Base-by-base conservation (phyloP, 1,139 yeast species). In the Torulaspora pretoriensis region DNA sequence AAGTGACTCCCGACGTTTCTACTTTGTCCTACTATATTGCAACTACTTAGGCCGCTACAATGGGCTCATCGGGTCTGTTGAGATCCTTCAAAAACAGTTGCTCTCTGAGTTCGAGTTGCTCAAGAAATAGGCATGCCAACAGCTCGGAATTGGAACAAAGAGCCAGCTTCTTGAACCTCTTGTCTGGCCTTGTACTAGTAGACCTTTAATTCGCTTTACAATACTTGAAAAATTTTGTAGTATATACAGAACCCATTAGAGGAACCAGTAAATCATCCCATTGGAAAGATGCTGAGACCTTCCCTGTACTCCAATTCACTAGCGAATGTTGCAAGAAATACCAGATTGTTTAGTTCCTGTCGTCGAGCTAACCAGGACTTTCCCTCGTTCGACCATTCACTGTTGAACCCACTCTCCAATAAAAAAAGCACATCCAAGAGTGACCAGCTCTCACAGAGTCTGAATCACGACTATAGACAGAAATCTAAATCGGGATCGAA, bases 361-460 rank as follows among this genome's bases (percentile, higher is more conserved):
- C 31, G 38, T 25, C 38, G 31, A 24, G 26, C 43, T 14, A 36
- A 30, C 33, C 46, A 41, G 29, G 44, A 38, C 28, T 44, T 44
- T 17, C 52, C 53, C 10, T 38, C 47, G 17, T 50, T 45, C 25
- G 54, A 50, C 33, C 54, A 49, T 10, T 38, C 48, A 14, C 51
- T 43, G 32, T 35, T 47, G 32, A 47, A 49, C 41, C 55, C 50
- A 12, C 43, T 46, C n/a, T 45, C 49, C 31, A 30, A 31, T 12
- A 44, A 42, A 30, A 40, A 35, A 24, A 24, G 38, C 16, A 26
- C 46, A 8, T 14, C 45, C 7, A 34, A 40, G 26, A 38, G 34
- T 31, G 37, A 32, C 26, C 47, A 40, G 33, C 42, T 40, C 6
- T 33, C 46, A 9, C 45, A 40, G 24, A 42, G 43, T 35, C 19